A percentile compares a stretch with the other conserved stretches of the same genome.
Conservation (phyloP, 768 basidiomycete genomes). For the Boletus bicolor region DNA sequence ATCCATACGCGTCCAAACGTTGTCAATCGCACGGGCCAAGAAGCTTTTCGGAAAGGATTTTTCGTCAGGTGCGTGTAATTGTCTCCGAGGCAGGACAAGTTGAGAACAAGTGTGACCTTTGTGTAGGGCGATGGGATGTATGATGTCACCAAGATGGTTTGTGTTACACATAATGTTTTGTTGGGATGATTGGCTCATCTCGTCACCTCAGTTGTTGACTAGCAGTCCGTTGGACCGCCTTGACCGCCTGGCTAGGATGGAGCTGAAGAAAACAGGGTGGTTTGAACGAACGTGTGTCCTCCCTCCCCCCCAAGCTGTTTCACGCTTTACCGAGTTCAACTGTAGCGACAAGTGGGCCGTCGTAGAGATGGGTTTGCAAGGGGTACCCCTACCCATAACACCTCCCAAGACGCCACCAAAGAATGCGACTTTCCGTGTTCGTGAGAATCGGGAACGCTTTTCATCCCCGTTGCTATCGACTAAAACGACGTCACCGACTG, state of each 20-base stretch:
- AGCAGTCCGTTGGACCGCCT: slow-evolving; percentile 30
- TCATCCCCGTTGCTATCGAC: neutral
- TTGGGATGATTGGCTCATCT: slow-evolving; percentile 6
- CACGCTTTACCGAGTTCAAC: neutral
- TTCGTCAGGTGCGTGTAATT: slow-evolving; percentile 14
- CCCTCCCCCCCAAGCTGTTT: accelerated
- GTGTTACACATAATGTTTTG: neutral
- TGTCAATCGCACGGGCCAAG: neutral
- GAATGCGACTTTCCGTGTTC: neutral
- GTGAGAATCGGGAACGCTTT: neutral
- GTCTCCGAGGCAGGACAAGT: neutral
- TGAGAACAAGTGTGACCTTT: neutral
- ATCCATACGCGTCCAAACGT: slow-evolving; percentile 9
- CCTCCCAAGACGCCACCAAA: slow-evolving; percentile 9
- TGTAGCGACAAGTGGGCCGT: slow-evolving; percentile 29
- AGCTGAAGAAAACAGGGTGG: slow-evolving; percentile 32
- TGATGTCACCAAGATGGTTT: slow-evolving; percentile 28
- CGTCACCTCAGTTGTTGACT: slow-evolving; percentile 14
- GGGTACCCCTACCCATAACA: neutral
- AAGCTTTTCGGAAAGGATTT: neutral
- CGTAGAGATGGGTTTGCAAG: slow-evolving; percentile 24
- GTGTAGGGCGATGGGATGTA: slow-evolving; percentile 13
- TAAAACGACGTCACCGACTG: neutral
- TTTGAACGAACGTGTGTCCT: slow-evolving; percentile 26
- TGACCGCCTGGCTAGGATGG: slow-evolving; percentile 26